Percentiles rank a stretch among this genome's conserved stretches.
Evolutionary conservation across 2,329 filamentous ascomycete genomes (phyloP).

Genomic region (Pseudogymnoascus destructans): DNA sequence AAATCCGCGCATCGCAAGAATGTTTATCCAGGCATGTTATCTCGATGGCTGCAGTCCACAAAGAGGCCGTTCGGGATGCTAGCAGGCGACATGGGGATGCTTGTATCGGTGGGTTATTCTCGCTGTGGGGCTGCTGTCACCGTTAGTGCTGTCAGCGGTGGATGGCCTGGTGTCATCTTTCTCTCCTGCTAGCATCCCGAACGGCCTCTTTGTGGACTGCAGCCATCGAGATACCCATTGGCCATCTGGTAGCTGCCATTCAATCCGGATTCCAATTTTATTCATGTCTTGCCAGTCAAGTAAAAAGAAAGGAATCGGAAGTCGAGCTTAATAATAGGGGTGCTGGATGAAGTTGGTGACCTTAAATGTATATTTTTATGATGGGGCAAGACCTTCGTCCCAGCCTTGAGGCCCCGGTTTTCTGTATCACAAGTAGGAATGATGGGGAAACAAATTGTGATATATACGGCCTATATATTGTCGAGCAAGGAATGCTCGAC

Average conservation of each 20-base stretch:
- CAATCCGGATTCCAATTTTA: background rate
- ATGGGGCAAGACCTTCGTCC: background rate
- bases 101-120: too few species aligned
- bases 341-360: background rate
- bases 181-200: too few species aligned
- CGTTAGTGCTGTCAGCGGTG: background rate
- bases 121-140: background rate
- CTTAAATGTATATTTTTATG: background rate
- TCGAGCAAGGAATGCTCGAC: background rate
- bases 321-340: background rate
- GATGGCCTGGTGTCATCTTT: background rate
- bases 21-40: too few species aligned
- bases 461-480: background rate
- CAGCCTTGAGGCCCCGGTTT: background rate
- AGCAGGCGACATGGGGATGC: too few species aligned
- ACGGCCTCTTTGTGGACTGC: background rate
- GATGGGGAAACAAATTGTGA: background rate
- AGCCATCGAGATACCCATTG: background rate
- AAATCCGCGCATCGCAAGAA: too few species aligned
- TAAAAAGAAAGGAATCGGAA: background rate
- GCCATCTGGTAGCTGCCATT: background rate
- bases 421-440: background rate
- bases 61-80: background rate
- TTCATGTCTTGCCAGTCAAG: background rate
- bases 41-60: background rate